Conservation (phyloP, 192 early-diverging fungal species). For the Backusella tarrabulga region DNA sequence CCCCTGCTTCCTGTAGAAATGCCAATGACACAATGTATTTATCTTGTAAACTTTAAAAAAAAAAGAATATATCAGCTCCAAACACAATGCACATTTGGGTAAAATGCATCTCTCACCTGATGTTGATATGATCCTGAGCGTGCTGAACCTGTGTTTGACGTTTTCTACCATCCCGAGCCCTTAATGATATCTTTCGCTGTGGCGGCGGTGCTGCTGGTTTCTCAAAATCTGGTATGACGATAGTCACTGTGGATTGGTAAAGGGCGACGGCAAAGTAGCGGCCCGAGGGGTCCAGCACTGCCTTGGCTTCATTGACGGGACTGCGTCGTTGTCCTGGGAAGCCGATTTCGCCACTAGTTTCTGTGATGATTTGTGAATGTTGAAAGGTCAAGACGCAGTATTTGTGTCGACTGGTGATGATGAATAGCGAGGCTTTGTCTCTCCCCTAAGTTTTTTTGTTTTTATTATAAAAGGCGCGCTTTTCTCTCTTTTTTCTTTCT, state of each 20-base stretch:
- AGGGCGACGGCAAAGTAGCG: conserved; percentile 10
- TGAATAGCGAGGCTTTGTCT: conserved; percentile 61
- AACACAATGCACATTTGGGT: no score
- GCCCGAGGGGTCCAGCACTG: conserved; percentile 14
- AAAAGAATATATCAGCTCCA: background rate
- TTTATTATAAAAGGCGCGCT: background rate
- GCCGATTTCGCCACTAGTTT: conserved; percentile 53
- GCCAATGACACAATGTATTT: conserved; percentile 46
- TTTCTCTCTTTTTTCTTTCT: background rate
- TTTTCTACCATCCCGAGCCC: conserved; percentile 1
- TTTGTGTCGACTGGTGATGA: conserved; percentile 67
- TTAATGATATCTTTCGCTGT: background rate
- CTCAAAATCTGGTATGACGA: conserved; percentile 9
- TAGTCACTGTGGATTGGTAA: conserved; percentile 9
- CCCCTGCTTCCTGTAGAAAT: conserved; percentile 42
- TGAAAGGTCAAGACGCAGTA: conserved; percentile 75
- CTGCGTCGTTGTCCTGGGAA: conserved; percentile 49
- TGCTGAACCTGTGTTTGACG: conserved; percentile 1
- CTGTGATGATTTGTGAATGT: conserved; percentile 51
- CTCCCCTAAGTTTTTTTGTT: conserved; percentile 37
- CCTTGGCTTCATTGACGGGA: background rate
- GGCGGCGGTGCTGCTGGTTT: background rate
- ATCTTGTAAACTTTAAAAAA: background rate
- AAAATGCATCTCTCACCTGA: background rate
- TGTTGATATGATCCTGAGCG: conserved; percentile 15